phyloP scores from a whole-genome alignment of 805 yeast species.

The Wickerhamomyces bisporus region DNA sequence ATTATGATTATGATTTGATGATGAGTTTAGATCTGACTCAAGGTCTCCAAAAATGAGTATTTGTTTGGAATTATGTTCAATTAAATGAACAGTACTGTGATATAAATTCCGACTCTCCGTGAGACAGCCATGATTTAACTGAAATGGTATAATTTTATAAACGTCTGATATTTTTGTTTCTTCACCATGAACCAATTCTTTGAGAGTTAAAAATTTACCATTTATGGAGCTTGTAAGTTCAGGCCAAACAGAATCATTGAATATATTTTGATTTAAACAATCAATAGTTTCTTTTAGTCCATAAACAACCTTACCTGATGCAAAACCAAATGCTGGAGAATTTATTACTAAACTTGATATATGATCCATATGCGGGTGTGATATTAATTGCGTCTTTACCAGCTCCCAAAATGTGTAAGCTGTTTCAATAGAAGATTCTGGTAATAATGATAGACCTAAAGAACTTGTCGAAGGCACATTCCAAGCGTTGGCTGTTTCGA shows the following conservation, averaged over 20 bases:
- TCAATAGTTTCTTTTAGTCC: constrained; percentile 51
- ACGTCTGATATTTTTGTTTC: constrained; percentile 7
- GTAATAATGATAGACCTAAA: constrained; percentile 1
- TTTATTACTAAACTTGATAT: constrained; percentile 63
- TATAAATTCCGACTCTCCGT: constrained; percentile 10
- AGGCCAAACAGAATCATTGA: constrained; percentile 83
- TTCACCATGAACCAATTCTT: constrained; percentile 6
- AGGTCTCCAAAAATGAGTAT: constrained; percentile 79
- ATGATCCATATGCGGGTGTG: constrained; percentile 88
- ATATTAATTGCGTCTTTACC: constrained; percentile 45
- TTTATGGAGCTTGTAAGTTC: constrained; percentile 33
- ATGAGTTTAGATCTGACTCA: constrained; percentile 50
- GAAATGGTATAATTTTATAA: constrained; percentile 29
- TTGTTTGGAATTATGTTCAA: constrained; percentile 34
- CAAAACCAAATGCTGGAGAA: constrained; percentile 47
- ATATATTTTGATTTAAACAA: constrained; percentile 49
- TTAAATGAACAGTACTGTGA: constrained; percentile 54
- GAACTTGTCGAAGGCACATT: neutral
- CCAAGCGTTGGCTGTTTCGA: neutral
- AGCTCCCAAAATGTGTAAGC: constrained; percentile 30
- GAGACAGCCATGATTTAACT: constrained; percentile 38
- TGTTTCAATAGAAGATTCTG: constrained; percentile 24
- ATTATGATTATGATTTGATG: constrained; percentile 35
- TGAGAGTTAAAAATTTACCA: constrained; percentile 24
- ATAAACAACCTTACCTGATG: constrained; percentile 38